Conservation (phyloP, 257 asterid species). For the Solanum bulbocastanum region DNA sequence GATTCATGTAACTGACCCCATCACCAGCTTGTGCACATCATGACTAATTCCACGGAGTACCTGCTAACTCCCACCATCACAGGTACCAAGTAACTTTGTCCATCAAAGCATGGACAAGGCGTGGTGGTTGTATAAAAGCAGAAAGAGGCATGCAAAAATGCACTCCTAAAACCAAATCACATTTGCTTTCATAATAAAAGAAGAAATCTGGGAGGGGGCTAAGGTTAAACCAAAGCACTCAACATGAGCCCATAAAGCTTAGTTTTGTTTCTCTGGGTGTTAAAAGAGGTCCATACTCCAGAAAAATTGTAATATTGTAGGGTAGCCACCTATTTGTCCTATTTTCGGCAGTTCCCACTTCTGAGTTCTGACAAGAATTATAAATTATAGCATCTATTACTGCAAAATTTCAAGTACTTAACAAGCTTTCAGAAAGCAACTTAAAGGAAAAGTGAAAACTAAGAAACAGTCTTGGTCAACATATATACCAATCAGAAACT, state of each 20-base stretch:
- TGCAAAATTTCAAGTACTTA: background rate
- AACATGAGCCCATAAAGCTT: background rate
- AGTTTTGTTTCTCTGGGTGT: background rate
- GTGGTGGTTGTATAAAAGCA: background rate
- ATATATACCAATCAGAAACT: background rate
- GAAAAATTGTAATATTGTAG: background rate
- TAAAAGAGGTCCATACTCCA: background rate
- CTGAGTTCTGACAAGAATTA: background rate
- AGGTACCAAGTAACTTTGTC: background rate
- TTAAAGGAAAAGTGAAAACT: background rate
- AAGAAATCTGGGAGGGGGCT: background rate
- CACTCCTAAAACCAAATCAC: background rate
- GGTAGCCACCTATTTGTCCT: background rate
- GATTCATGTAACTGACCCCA: background rate
- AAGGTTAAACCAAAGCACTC: background rate
- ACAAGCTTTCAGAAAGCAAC: background rate
- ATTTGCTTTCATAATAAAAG: background rate
- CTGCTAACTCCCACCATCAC: background rate
- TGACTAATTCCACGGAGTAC: background rate
- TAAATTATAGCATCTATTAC: background rate
- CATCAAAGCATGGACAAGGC: background rate
- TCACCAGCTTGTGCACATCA: background rate
- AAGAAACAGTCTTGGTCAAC: background rate
- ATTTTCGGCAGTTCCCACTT: background rate
- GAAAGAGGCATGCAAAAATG: background rate